phyloP scores from a whole-genome alignment of 164 flowering plant species.

The Tetrastigma voinierianum region DNA sequence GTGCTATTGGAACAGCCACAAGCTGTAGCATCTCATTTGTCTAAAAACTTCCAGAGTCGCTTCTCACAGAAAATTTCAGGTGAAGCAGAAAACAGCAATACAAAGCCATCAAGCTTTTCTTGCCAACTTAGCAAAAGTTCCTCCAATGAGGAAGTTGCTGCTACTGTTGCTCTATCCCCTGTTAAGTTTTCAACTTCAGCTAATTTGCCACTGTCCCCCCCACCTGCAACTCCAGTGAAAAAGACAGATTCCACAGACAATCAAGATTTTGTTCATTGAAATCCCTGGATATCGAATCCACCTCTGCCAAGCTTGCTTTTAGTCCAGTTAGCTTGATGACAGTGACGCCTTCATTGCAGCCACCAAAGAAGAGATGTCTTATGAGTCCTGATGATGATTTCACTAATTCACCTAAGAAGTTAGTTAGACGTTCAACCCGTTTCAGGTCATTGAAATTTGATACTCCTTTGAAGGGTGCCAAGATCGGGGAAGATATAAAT shows the following conservation, averaged over 20 bases:
- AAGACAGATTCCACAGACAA: conserved; percentile 4
- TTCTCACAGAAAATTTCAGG: conserved; percentile 33
- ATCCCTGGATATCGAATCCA: conserved; percentile 16
- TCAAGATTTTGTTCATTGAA: conserved; percentile 16
- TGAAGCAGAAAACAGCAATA: conserved; percentile 17
- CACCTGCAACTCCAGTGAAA: conserved; percentile 26
- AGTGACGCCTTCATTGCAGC: conserved; percentile 51
- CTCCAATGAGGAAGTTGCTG: conserved; percentile 13
- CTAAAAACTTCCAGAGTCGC: conserved; percentile 40
- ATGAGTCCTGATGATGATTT: conserved; percentile 49
- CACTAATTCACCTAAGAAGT: conserved; percentile 36
- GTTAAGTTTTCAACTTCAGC: conserved; percentile 12
- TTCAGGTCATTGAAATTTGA: conserved; percentile 56
- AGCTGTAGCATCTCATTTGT: conserved; percentile 33
- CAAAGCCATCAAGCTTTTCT: conserved; percentile 4
- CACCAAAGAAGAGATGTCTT: conserved; percentile 63
- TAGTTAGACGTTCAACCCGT: conserved; percentile 42
- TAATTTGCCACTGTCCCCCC: conserved; percentile 2
- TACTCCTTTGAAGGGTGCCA: conserved; percentile 45
- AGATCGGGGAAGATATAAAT: conserved; percentile 14
- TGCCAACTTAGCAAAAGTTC: not conserved
- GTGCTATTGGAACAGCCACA: conserved; percentile 17
- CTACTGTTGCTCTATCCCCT: conserved; percentile 20
- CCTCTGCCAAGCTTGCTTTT: conserved; percentile 39
- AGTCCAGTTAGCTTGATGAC: conserved; percentile 57